Base-by-base conservation (phyloP, 1,284 basidiomycete genomes). In the Cutaneotrichosporon sp. region DNA sequence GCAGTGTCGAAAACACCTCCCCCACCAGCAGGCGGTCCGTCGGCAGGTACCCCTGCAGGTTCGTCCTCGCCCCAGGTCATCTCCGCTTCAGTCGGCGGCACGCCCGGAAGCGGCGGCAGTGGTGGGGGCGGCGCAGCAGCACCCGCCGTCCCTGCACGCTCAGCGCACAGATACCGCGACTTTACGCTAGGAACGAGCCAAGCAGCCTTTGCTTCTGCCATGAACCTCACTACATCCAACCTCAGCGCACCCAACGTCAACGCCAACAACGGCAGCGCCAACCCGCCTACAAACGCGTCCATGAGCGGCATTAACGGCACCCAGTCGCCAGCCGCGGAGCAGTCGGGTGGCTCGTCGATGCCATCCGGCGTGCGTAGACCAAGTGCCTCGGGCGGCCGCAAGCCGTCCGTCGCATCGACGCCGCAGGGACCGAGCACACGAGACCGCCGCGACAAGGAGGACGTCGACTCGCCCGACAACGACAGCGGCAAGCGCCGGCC, bases 111-210 rank as follows among this genome's bases (percentile, higher is more conserved):
- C 10, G 26, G 26, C 26, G 26, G 26, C 26, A 30, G 26, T 30
- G 26, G 26, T 30, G 26, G n/a, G n/a, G n/a, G 26, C 26, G 39
- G 17, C 15, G 39, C 49, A 9, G 38, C 47, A 2, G 54, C 55
- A 5, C 59, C 56, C 5, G 51, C 41, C 10, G 57, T 59, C 9
- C 57, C 57, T 17, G 57, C 51, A 3, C 57, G 57, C 15, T 53
- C 54, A 7, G 57, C 54, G 1, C 51, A 59, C 37, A 51, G 57
- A 9, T 55, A 59, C 41, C 57, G 57, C 44, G 57, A 59, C 48
- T 53, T 53, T 10, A 55, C 57, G 3, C 51, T 59, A 8, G 54
- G 57, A 10, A 38, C 26, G 10, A 44, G 49, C 21, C 39, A 44
- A 5, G 26, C 57, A 1, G 53, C 51, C 0, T 34, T 55, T 4